These are phyloP conservation scores for Coniella vitis DNA, from an alignment of 2,329 filamentous ascomycete genomes.

Conservation along the genomic window DNA sequence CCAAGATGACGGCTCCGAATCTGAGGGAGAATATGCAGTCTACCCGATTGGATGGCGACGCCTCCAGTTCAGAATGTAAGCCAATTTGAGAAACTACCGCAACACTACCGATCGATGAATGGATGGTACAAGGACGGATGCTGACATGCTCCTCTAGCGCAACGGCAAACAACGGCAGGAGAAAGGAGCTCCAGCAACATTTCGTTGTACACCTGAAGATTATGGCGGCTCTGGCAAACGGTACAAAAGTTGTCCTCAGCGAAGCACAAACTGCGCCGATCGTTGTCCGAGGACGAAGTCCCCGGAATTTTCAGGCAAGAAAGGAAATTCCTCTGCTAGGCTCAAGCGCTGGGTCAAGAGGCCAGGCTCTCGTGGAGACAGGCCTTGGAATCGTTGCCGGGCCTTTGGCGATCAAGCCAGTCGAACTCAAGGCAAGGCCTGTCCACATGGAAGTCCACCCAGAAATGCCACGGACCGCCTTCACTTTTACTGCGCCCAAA, in stretches of 20 bases:
- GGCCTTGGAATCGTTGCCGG: constrained; percentile 55
- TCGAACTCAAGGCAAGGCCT: constrained; percentile 45
- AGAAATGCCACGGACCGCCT: constrained; percentile 49
- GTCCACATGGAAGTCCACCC: constrained; percentile 50
- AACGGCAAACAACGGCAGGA: constrained; percentile 89
- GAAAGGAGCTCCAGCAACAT: constrained; percentile 94
- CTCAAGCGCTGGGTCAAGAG: constrained; percentile 66
- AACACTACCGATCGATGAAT: background rate
- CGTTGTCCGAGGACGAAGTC: constrained; percentile 87
- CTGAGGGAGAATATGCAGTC: constrained; percentile 75
- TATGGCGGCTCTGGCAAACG: constrained; percentile 73
- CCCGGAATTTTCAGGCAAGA: constrained; percentile 87
- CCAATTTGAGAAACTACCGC: constrained; percentile 9
- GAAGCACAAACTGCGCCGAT: constrained; percentile 86
- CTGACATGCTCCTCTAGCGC: constrained; percentile 47
- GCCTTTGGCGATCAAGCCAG: constrained; percentile 46
- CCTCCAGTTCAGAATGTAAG: constrained; percentile 78
- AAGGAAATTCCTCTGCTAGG: constrained; percentile 87
- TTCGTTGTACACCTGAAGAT: constrained; percentile 87
- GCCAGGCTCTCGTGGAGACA: constrained; percentile 64
- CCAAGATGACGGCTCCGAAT: constrained; percentile 50
- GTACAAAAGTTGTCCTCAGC: constrained; percentile 72
- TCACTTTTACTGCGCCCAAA: constrained; percentile 53
- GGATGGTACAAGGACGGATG: no score
- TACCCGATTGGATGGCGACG: constrained; percentile 94